Evolutionary conservation across 169 alveolate species (phyloP), one percentile per base, ranked within the genome.

Genomic region (Eimeria acervulina): DNA sequence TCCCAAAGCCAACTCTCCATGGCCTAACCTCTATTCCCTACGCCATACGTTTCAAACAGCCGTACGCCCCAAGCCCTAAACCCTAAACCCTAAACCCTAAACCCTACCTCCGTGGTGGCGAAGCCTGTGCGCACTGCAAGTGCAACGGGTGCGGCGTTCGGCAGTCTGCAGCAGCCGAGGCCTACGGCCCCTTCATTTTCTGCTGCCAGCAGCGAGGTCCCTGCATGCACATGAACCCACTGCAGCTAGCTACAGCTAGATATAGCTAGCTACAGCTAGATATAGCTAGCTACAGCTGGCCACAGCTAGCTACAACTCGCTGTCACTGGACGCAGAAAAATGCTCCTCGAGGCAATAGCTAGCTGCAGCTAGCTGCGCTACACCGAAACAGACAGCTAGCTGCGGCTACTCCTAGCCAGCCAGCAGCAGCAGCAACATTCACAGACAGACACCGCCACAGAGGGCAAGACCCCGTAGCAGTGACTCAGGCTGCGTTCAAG

Each of bases 21-120:
- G 55, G 12, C 55, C 55, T 47, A 47, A 47, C 5, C 55, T 28
- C 33, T 63, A 28, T 17, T 17, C 38, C 7, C 74, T 63, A 28
- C 21, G 74, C 33, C 38, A n/a, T n/a, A n/a, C n/a, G n/a, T n/a
- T n/a, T n/a, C n/a, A n/a, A n/a, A n/a, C n/a, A n/a, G n/a, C n/a
- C n/a, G n/a, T n/a, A n/a, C n/a, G n/a, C n/a, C 38, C 81, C 21
- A 70, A 70, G 44, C 81, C 47, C 81, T 17, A 36, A 28, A 28
- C 47, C 81, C 81, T 31, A 70, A 70, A 15, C 81, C 81, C 81
- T 70, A 70, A 70, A 70, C 81, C 42, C 81, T 70, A n/a, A 31
- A n/a, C 44, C 81, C 44, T 28, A 76, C 87, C 47, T 76, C 87
- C 59, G 87, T 76, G 31, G 87, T 76, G 87, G 87, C 59, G 61